Evolutionary conservation across 108 stramenopile genomes (phyloP), one percentile per base, ranked within the genome.

Genomic region (Cyclotella distinguenda): DNA sequence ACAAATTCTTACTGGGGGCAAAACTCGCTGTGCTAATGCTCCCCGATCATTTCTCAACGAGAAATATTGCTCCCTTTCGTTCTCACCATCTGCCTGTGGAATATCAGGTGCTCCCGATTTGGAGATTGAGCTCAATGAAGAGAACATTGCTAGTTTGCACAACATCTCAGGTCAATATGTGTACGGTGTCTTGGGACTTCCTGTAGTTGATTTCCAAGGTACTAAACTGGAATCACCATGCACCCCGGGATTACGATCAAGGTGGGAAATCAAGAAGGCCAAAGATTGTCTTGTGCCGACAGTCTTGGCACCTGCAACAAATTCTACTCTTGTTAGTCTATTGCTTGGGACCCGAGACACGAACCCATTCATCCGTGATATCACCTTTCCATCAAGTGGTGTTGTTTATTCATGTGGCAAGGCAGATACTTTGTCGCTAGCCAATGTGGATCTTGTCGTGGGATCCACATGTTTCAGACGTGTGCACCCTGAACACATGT

Each of bases 21-120:
- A 65, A 55, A 68, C 66, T 1, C 34, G 59, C 11, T 78, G 77
- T 25, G 46, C 71, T 18, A 84, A 78, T 55, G 67, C 64, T 15
- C 77, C 80, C 1, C 72, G 75, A 5, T 75, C 77, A 13, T 81
- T 81, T 48, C 61, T 78, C 33, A 84, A 80, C 33, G 75, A 78
- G 22, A 52, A 54, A 35, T 33, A 33, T 21, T 84, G 82, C 39
- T 40, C 50, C 33, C 72, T 74, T 16, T 66, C 72, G 13, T 23
- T 33, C 34, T 66, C 65, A 8, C 33, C 35, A 4, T 52, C 44
- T 27, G 47, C 72, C 13, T 74, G 72, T 44, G 65, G 72, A 19
- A 59, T 66, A 22, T 27, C 47, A 50, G 51, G 51, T 34, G 45
- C 72, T 19, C 72, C 72, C 9, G 32, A 61, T 6, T 1, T 64